phyloP scores from a whole-genome alignment of 2,329 filamentous ascomycete species.

The Penicillium crustosum region DNA sequence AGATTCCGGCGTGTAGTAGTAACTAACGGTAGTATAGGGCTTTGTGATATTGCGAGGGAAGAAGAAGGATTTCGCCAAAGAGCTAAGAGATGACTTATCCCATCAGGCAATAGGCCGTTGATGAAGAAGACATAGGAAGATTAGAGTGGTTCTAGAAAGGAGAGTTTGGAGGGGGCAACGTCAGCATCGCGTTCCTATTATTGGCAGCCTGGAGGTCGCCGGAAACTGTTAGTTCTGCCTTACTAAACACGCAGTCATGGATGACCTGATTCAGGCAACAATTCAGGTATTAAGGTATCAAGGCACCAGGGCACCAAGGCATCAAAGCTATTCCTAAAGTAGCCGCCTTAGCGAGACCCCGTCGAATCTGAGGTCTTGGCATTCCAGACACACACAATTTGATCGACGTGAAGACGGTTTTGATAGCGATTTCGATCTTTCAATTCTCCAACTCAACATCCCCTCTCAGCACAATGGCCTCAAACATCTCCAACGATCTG shows the following conservation, averaged over 20 bases:
- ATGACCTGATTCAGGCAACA: background rate
- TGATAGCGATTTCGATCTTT: slow-evolving; percentile 25
- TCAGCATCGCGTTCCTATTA: slow-evolving; percentile 6
- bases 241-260: slow-evolving; percentile 2
- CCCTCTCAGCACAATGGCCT: slow-evolving; percentile 42
- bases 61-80: background rate
- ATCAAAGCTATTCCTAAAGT: slow-evolving; percentile 34
- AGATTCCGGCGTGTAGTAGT: background rate
- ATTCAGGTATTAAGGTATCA: slow-evolving; percentile 10
- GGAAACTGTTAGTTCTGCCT: slow-evolving; percentile 5
- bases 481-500: slow-evolving; percentile 84
- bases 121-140: slow-evolving; percentile 1
- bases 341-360: slow-evolving; percentile 41
- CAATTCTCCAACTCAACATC: slow-evolving; percentile 27
- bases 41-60: background rate
- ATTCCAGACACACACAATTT: slow-evolving; percentile 32
- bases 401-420: slow-evolving; percentile 12
- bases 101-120: background rate
- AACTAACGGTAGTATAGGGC: background rate
- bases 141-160: background rate
- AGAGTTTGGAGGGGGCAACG: background rate
- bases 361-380: slow-evolving; percentile 19
- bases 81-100: background rate
- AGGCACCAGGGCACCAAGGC: slow-evolving; percentile 13
- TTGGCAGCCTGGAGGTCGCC: slow-evolving; percentile 8